Percentiles rank a stretch among this genome's conserved stretches.
Evolutionary conservation across 164 flowering plant species (phyloP).

Genomic region (Chloranthus sessilifolius): DNA sequence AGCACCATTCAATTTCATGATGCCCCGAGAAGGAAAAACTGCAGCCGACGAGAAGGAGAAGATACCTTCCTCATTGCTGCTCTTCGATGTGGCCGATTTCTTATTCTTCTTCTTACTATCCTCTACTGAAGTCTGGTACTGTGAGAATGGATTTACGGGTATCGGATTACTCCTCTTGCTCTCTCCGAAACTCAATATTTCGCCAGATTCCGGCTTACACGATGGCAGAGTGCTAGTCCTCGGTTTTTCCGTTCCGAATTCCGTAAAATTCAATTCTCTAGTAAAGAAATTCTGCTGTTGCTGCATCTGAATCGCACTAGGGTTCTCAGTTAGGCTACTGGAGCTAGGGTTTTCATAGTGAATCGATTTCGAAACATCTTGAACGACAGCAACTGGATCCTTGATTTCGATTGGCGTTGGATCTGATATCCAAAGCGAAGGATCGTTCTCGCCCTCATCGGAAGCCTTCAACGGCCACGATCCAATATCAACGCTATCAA

Average conservation of each 20-base stretch:
- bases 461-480: conserved; percentile 22
- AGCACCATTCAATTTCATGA: conserved; percentile 29
- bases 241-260: conserved; percentile 34
- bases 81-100: conserved; percentile 42
- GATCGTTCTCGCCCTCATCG: conserved; percentile 59
- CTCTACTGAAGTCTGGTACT: conserved; percentile 19
- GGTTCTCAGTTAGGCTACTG: conserved; percentile 43
- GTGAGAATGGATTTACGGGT: conserved; percentile 35
- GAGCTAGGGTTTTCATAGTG: conserved; percentile 37
- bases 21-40: conserved; percentile 42
- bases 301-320: conserved; percentile 19
- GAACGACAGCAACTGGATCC: conserved; percentile 17
- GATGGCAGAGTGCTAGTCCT: conserved; percentile 17
- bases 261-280: conserved; percentile 56
- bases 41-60: conserved; percentile 68
- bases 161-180: conserved; percentile 28
- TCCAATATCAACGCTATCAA: conserved; percentile 27
- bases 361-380: conserved; percentile 25
- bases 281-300: conserved; percentile 28
- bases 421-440: conserved; percentile 65
- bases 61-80: conserved; percentile 74
- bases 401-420: conserved; percentile 37
- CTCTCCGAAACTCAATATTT: conserved; percentile 81
- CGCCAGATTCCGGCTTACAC: conserved; percentile 72
- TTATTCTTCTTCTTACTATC: conserved; percentile 48